phyloP scores from a whole-genome alignment of 208 protist genomes.

The Trypanosoma vivax region DNA sequence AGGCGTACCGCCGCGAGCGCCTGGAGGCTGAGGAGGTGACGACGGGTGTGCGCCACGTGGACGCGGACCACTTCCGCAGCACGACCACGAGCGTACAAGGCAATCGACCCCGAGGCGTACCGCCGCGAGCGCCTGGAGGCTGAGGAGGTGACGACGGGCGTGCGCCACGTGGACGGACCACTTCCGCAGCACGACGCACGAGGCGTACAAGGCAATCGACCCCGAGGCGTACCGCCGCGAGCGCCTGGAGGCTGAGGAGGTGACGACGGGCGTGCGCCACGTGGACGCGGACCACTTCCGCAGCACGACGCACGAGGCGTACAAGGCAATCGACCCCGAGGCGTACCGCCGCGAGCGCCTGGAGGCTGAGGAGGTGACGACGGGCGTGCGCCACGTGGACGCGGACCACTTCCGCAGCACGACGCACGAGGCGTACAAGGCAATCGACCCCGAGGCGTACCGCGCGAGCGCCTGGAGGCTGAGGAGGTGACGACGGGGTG shows the following conservation, averaged over 20 bases:
- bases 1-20: background rate
- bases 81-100: conserved; percentile 10
- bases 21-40: background rate
- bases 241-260: background rate
- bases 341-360: background rate
- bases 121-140: background rate
- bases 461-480: conserved; percentile 2
- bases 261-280: background rate
- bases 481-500: background rate
- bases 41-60: background rate
- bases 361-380: conserved; percentile 2
- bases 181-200: conserved; percentile 6
- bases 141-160: background rate
- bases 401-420: conserved; percentile 61
- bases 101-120: conserved; percentile 5
- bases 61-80: conserved; percentile 9
- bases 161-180: conserved; percentile 1
- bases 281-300: background rate
- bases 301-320: background rate
- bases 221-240: background rate
- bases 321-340: conserved; percentile 1
- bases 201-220: conserved; percentile 4
- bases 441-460: conserved; percentile 34
- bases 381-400: conserved; percentile 21
- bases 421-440: conserved; percentile 32